Evolutionary conservation across 805 yeast species (phyloP).

Genomic region (Barnettozyma sp.): DNA sequence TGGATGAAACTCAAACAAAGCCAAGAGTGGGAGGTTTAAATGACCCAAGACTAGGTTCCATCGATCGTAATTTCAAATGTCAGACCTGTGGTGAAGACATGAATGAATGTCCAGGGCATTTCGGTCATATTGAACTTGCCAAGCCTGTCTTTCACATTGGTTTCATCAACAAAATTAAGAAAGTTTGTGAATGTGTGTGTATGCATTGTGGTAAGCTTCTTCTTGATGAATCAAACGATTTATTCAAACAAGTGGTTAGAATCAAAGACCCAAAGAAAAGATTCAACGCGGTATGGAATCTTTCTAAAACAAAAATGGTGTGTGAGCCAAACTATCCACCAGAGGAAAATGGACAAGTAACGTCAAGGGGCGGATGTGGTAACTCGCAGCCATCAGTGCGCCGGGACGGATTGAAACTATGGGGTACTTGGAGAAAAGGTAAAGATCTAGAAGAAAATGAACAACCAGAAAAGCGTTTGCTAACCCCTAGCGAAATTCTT

Average conservation of each 20-base stretch:
- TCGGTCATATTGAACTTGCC: constrained; percentile 97
- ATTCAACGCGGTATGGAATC: constrained; percentile 93
- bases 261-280: constrained; percentile 93
- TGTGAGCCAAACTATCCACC: constrained; percentile 84
- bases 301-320: constrained; percentile 86
- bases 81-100: constrained; percentile 99
- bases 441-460: constrained; percentile 70
- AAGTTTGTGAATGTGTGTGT: constrained; percentile 93
- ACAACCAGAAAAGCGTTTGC: constrained; percentile 85
- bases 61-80: constrained; percentile 95
- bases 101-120: constrained; percentile 99
- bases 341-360: constrained; percentile 49
- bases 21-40: constrained; percentile 96
- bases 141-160: constrained; percentile 98
- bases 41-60: constrained; percentile 95
- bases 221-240: constrained; percentile 62
- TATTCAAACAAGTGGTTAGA: constrained; percentile 80
- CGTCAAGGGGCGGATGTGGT: constrained; percentile 96
- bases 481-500: constrained; percentile 83
- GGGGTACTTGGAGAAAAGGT: constrained; percentile 98
- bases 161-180: constrained; percentile 86
- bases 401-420: constrained; percentile 88
- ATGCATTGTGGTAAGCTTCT: constrained; percentile 97
- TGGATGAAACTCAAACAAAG: constrained; percentile 93
- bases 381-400: constrained; percentile 93